Base-by-base conservation (phyloP, 306 rosid species). In the Trichosanthes truncata region DNA sequence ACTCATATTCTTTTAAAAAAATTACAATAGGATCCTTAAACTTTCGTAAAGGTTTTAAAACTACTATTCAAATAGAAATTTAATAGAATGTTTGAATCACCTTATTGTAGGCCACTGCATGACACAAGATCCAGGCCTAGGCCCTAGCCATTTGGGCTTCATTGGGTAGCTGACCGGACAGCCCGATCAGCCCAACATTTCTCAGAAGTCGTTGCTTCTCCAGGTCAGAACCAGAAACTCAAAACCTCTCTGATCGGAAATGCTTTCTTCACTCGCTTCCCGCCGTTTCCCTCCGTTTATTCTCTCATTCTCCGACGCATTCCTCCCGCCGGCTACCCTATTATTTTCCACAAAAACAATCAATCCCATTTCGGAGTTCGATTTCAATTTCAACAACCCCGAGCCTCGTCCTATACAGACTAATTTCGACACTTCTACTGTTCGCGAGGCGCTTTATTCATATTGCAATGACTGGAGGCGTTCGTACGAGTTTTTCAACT, bases 401-500 rank as follows among this genome's bases (percentile, higher is more conserved):
- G 31, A 69, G 5, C 35, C 53, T 12, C 80, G 38, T 65, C 11
- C 85, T 15, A 73, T 26, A 14, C 33, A 78, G 52, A 14, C 52
- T 61, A 73, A 40, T 0, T 35, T 85, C 25, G 89, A 90, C 49
- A 81, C 84, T 60, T 9, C 80, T 65, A 81, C 93, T 1, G 90
- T 91, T 9, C 84, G 82, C 0, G 89, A 86, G 52, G 88, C 97
- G 15, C 92, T 92, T 0, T 18, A 84, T 18, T 85, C 93, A 14
- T 89, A 85, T 85, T 85, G 87, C 90, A 92, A 94, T 35, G 97
- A 94, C 77, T 94, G 97, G 97, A 88, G 82, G 59, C 87, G 86
- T 9, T 97, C 98, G 8, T 46, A 86, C n/a, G 97, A 92, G 5
- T 94, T 94, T 86, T 94, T 94, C 92, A 86, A 77, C 74, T 94